phyloP scores from a whole-genome alignment of 2,329 filamentous ascomycete genomes.

The Epichloe gansuensis region DNA sequence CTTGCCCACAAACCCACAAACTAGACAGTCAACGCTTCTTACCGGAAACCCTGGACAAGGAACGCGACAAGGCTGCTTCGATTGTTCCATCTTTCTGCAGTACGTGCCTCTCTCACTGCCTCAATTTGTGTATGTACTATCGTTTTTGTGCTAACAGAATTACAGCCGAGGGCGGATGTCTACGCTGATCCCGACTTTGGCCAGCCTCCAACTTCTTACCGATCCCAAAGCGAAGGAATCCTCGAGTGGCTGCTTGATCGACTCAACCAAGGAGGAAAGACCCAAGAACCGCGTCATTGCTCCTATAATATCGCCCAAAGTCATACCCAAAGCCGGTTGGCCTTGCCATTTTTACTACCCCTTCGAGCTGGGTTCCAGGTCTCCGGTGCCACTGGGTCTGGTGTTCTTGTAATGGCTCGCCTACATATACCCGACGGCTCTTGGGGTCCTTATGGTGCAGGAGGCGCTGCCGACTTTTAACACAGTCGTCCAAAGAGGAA shows the following conservation, averaged over 20 bases:
- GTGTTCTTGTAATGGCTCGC: slow-evolving; percentile 45
- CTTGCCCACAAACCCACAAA: slow-evolving; percentile 70
- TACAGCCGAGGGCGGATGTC: slow-evolving; percentile 34
- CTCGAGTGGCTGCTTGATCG: slow-evolving; percentile 14
- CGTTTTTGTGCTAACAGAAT: neutral
- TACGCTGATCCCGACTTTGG: slow-evolving; percentile 26
- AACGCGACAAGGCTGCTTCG: slow-evolving; percentile 79
- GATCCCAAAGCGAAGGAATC: slow-evolving; percentile 18
- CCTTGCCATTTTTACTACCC: slow-evolving; percentile 59
- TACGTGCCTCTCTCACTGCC: slow-evolving; percentile 25
- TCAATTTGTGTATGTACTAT: neutral
- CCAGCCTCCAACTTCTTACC: slow-evolving; percentile 18
- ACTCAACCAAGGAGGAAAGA: slow-evolving; percentile 24
- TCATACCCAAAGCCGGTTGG: slow-evolving; percentile 52
- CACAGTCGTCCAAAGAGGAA: slow-evolving; percentile 12
- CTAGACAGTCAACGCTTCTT: slow-evolving; percentile 76
- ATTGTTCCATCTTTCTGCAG: slow-evolving; percentile 80
- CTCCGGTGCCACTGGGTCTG: slow-evolving; percentile 56
- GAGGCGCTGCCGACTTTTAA: slow-evolving; percentile 55
- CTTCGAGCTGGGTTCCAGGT: slow-evolving; percentile 52
- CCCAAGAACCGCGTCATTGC: slow-evolving; percentile 35
- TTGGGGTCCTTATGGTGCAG: slow-evolving; percentile 63
- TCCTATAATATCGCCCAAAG: slow-evolving; percentile 39
- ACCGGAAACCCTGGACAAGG: slow-evolving; percentile 74
- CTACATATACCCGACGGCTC: slow-evolving; percentile 40